These are phyloP conservation scores for Microsporum audouinii DNA, from an alignment of 2,329 filamentous ascomycete species.

Conservation along the genomic window DNA sequence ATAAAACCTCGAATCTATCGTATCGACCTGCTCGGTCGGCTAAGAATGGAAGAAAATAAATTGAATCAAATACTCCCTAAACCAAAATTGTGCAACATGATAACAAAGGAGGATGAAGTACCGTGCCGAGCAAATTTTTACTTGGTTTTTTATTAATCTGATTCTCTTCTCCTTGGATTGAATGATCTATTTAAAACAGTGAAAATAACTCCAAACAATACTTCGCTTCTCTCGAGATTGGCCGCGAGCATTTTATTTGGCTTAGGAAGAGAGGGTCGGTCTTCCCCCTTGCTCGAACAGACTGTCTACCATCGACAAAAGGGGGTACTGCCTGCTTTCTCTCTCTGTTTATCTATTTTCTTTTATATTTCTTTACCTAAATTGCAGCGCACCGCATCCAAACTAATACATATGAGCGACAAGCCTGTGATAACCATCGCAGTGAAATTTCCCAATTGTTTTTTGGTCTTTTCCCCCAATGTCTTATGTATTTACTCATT, in stretches of 20 bases:
- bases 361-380: constrained; percentile 4
- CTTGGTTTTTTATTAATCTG: background rate
- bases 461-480: constrained; percentile 17
- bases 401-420: constrained; percentile 11
- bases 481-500: constrained; percentile 16
- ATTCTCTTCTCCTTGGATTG: constrained; percentile 5
- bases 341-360: constrained; percentile 9
- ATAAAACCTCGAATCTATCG: constrained; percentile 19
- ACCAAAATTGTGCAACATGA: constrained; percentile 27
- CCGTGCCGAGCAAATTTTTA: constrained; percentile 8
- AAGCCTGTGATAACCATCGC: constrained; percentile 25
- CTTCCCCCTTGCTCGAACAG: background rate
- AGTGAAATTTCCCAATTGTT: constrained; percentile 17
- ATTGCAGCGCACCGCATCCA: constrained; percentile 5
- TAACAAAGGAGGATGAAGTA: constrained; percentile 19
- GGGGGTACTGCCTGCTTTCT: constrained; percentile 7
- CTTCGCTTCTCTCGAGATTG: constrained; percentile 34
- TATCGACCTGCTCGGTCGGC: constrained; percentile 3
- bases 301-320: constrained; percentile 8
- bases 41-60: constrained; percentile 1
- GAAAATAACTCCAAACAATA: constrained; percentile 2
- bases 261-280: constrained; percentile 21
- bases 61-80: constrained; percentile 13
- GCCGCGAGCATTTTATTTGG: constrained; percentile 30
- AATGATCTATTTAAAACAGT: constrained; percentile 2